phyloP scores from a whole-genome alignment of 2,329 filamentous ascomycete genomes.

The Aspergillus fumigatus region DNA sequence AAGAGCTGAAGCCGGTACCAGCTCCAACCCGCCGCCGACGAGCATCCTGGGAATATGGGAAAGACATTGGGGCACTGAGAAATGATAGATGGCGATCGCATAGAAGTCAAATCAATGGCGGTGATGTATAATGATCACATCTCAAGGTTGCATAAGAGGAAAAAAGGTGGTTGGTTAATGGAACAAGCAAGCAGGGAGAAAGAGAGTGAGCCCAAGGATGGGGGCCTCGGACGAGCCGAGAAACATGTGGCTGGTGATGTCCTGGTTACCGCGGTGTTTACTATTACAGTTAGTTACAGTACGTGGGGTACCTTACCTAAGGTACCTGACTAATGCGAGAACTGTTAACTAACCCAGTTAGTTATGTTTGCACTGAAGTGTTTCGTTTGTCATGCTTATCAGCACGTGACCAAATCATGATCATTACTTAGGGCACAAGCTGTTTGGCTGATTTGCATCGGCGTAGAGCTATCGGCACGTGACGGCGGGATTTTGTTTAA shows the following conservation, averaged over 20 bases:
- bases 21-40: constrained; percentile 35
- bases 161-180: constrained; percentile 11
- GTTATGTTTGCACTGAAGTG: constrained; percentile 19
- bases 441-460: constrained; percentile 28
- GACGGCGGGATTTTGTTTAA: constrained; percentile 2
- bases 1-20: constrained; percentile 39
- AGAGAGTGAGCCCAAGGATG: constrained; percentile 19
- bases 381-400: constrained; percentile 25
- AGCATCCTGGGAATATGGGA: constrained; percentile 32
- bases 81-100: constrained; percentile 23
- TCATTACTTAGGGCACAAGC: background rate
- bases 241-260: constrained; percentile 40
- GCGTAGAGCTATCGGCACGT: constrained; percentile 12
- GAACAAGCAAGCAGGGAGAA: constrained; percentile 15
- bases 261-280: constrained; percentile 25
- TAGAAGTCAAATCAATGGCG: constrained; percentile 22
- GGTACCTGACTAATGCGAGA: background rate
- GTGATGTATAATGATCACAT: constrained; percentile 27
- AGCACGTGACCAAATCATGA: constrained; percentile 17
- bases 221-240: constrained; percentile 33
- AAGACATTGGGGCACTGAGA: constrained; percentile 35
- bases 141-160: constrained; percentile 19
- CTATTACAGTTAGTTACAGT: no score
- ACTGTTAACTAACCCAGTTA: background rate
- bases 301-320: background rate